These are phyloP conservation scores for Aotearoamyces nothofagi DNA, from an alignment of 2,329 filamentous ascomycete genomes.

Conservation along the genomic window DNA sequence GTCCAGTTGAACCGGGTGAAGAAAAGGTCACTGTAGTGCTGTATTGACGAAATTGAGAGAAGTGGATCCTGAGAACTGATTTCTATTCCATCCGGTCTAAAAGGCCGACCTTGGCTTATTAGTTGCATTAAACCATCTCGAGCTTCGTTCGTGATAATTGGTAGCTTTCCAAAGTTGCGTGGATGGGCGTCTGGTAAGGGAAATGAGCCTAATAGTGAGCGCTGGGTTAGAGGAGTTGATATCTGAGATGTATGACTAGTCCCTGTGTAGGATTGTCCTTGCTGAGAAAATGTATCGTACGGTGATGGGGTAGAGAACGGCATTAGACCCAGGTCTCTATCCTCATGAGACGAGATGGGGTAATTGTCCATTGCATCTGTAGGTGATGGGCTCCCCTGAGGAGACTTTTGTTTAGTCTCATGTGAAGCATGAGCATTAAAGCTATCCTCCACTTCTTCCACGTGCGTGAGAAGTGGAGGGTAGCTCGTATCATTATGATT, in stretches of 20 bases:
- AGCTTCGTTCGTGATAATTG: conserved; percentile 1
- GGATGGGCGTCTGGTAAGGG: background rate
- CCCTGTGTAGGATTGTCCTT: background rate
- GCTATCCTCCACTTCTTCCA: background rate
- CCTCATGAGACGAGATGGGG: no score
- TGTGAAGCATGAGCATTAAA: background rate
- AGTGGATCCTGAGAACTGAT: conserved; percentile 24
- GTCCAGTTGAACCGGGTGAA: conserved; percentile 44
- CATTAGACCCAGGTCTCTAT: no score
- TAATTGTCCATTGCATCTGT: no score
- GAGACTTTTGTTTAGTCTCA: background rate
- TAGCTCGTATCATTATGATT: background rate
- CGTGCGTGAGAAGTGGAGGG: background rate
- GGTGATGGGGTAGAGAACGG: no score
- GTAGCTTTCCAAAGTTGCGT: background rate
- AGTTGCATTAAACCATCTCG: conserved; percentile 1
- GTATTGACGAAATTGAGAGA: conserved; percentile 32
- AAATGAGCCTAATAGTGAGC: background rate
- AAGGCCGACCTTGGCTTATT: conserved; percentile 1
- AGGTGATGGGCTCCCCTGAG: background rate
- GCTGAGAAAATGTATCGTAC: background rate
- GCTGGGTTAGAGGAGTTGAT: background rate
- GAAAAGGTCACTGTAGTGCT: conserved; percentile 41
- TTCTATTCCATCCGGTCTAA: conserved; percentile 1
- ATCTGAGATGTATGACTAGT: background rate